phyloP scores from a whole-genome alignment of 805 yeast genomes.

The Pichia rugopelliculosa region DNA sequence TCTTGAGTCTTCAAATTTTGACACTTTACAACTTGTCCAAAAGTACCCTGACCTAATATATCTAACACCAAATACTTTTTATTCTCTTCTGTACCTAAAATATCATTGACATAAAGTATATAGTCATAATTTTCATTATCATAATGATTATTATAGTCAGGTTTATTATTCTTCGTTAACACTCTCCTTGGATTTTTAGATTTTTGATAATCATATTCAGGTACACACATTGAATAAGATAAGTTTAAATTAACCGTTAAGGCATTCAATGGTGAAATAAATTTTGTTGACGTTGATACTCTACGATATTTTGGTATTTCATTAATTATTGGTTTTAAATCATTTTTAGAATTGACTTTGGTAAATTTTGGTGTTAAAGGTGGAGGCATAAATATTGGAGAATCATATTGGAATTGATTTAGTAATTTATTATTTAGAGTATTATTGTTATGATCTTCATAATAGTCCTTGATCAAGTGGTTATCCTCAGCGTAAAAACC shows the following conservation, averaged over 20 bases:
- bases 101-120: conserved; percentile 88
- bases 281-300: conserved; percentile 50
- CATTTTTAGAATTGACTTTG: conserved; percentile 36
- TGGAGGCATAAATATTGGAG: neutral
- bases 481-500: neutral
- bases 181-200: conserved; percentile 87
- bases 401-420: neutral
- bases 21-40: conserved; percentile 97
- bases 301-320: conserved; percentile 63
- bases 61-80: conserved; percentile 84
- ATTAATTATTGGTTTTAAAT: conserved; percentile 54
- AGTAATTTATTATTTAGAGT: neutral
- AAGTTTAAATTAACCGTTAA: conserved; percentile 70
- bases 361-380: conserved; percentile 36
- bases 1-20: conserved; percentile 70
- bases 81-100: conserved; percentile 79
- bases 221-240: conserved; percentile 79
- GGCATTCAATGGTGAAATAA: conserved; percentile 74
- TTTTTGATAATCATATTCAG: conserved; percentile 74
- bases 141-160: conserved; percentile 67
- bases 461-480: neutral
- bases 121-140: conserved; percentile 90
- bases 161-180: conserved; percentile 86
- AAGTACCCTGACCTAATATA: conserved; percentile 91
- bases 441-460: neutral